These are phyloP conservation scores for Leccinum broughii DNA, from an alignment of 768 basidiomycete species.

Conservation along the genomic window DNA sequence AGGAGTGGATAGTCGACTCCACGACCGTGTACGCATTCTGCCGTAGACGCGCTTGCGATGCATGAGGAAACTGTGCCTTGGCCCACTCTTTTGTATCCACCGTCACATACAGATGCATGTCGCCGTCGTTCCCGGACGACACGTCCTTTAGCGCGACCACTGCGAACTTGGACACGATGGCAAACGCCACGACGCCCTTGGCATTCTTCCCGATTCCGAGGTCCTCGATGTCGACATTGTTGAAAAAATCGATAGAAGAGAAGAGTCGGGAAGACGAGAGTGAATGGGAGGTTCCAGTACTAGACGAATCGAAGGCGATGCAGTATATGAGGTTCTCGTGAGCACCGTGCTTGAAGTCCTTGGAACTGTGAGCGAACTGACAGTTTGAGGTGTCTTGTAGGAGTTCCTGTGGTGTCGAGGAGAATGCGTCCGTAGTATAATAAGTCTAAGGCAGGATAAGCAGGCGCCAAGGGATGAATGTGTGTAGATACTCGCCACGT, in stretches of 20 bases:
- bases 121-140: constrained; percentile 51
- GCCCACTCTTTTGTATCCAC: constrained; percentile 85
- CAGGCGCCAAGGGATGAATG: constrained; percentile 2
- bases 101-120: constrained; percentile 86
- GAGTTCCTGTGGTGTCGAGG: constrained; percentile 55
- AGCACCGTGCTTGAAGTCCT: constrained; percentile 78
- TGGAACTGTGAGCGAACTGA: constrained; percentile 86
- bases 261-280: constrained; percentile 69
- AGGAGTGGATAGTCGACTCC: too few species aligned
- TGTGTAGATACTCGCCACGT: constrained; percentile 51
- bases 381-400: constrained; percentile 75
- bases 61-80: constrained; percentile 90
- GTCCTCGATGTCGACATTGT: constrained; percentile 64
- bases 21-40: too few species aligned
- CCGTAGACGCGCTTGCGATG: constrained; percentile 69
- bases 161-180: constrained; percentile 89
- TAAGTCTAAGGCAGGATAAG: constrained; percentile 61
- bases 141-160: constrained; percentile 86
- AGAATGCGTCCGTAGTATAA: constrained; percentile 85
- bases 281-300: constrained; percentile 41
- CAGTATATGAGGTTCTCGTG: constrained; percentile 82
- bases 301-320: constrained; percentile 74
- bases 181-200: constrained; percentile 88
- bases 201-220: constrained; percentile 85
- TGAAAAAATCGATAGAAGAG: constrained; percentile 85